phyloP scores from a whole-genome alignment of 2,329 filamentous ascomycete species.

The Capronia epimyces region DNA sequence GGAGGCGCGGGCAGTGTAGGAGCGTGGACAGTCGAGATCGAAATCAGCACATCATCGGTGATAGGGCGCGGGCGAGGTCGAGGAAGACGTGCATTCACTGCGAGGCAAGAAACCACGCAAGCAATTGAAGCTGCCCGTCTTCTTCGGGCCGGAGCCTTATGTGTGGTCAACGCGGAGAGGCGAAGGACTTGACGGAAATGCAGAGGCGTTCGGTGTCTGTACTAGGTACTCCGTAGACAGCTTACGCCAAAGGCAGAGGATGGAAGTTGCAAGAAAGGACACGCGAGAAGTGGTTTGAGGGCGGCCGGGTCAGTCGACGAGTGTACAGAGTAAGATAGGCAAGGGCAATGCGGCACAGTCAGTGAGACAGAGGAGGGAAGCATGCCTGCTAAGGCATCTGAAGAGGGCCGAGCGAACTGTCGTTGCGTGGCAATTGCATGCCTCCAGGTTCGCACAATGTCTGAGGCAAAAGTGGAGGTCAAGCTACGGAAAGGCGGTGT shows the following conservation, averaged over 20 bases:
- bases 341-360: background rate
- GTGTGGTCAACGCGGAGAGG: background rate
- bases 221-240: too few species aligned
- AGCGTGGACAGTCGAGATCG: conserved; percentile 17
- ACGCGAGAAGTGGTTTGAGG: background rate
- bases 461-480: conserved; percentile 20
- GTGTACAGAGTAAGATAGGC: background rate
- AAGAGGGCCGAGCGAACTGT: background rate
- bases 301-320: background rate
- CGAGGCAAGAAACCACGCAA: conserved; percentile 7
- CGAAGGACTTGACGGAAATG: background rate
- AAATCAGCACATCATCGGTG: conserved; percentile 22
- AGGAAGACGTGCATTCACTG: background rate
- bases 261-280: background rate
- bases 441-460: conserved; percentile 4
- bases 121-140: conserved; percentile 3
- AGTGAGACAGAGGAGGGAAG: conserved; percentile 5
- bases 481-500: conserved; percentile 16
- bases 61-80: conserved; percentile 9
- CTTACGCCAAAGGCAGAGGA: background rate
- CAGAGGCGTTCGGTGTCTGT: too few species aligned
- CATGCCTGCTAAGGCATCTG: background rate
- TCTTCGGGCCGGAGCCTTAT: conserved; percentile 5
- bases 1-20: conserved; percentile 16
- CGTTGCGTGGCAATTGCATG: conserved; percentile 5